phyloP scores from a whole-genome alignment of 2,329 filamentous ascomycete genomes.

The Dothistroma septosporum region DNA sequence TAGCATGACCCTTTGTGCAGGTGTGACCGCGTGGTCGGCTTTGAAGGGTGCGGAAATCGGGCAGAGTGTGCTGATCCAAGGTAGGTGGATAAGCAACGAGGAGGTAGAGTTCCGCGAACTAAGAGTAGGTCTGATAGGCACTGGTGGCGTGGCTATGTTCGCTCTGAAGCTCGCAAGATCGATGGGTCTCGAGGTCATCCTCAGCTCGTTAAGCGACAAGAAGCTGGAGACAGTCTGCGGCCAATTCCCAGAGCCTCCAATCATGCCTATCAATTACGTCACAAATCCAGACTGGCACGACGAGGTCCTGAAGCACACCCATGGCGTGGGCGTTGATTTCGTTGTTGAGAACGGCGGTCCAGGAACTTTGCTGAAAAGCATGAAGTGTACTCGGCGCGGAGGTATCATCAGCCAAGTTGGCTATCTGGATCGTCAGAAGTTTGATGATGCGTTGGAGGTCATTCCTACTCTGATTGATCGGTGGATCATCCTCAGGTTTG shows the following conservation, averaged over 20 bases:
- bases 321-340: constrained; percentile 40
- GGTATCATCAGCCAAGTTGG: constrained; percentile 23
- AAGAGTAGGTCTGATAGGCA: constrained; percentile 25
- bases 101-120: background rate
- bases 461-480: constrained; percentile 20
- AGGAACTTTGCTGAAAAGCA: constrained; percentile 16
- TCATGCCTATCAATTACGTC: constrained; percentile 56
- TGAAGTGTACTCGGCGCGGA: constrained; percentile 27
- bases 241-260: constrained; percentile 51
- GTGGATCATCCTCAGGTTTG: constrained; percentile 16
- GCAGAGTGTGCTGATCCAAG: constrained; percentile 45
- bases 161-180: constrained; percentile 25
- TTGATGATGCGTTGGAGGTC: constrained; percentile 12
- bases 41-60: constrained; percentile 39
- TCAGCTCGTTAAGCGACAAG: constrained; percentile 54
- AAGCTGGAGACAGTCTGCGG: constrained; percentile 51
- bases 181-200: constrained; percentile 43
- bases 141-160: constrained; percentile 41
- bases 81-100: constrained; percentile 18
- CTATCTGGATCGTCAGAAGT: constrained; percentile 13
- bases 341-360: constrained; percentile 48
- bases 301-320: constrained; percentile 47
- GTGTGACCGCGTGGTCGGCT: constrained; percentile 49
- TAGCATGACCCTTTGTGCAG: constrained; percentile 55
- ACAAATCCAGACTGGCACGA: constrained; percentile 54